These are phyloP conservation scores for Russula sp. DNA, from an alignment of 768 basidiomycete species.

Conservation along the genomic window DNA sequence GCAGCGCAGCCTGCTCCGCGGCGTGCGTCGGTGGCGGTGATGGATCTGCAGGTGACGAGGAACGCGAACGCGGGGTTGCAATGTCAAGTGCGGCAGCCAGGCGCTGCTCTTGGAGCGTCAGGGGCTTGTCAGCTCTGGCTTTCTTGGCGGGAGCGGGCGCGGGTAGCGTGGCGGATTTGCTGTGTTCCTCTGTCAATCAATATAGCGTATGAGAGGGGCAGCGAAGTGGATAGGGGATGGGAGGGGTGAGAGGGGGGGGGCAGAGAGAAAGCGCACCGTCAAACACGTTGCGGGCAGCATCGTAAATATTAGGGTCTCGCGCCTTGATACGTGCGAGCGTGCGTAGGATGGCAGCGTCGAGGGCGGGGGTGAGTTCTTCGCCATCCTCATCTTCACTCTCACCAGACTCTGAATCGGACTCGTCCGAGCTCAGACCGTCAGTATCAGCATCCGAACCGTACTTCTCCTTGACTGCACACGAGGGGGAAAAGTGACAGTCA, in stretches of 20 bases:
- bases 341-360: constrained; percentile 90
- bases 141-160: constrained; percentile 31
- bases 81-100: constrained; percentile 53
- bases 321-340: constrained; percentile 81
- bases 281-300: constrained; percentile 62
- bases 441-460: constrained; percentile 71
- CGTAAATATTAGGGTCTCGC: constrained; percentile 83
- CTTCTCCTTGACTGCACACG: constrained; percentile 71
- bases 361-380: constrained; percentile 86
- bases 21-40: constrained; percentile 56
- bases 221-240: background rate
- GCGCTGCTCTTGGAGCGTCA: constrained; percentile 70
- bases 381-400: constrained; percentile 93
- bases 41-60: constrained; percentile 36
- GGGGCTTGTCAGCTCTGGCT: constrained; percentile 63
- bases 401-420: constrained; percentile 63
- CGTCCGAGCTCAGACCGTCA: constrained; percentile 35
- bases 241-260: background rate
- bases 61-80: constrained; percentile 61
- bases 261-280: constrained; percentile 48
- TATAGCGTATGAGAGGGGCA: background rate
- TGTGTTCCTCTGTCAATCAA: constrained; percentile 53
- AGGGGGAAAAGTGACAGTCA: constrained; percentile 1
- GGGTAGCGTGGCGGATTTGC: constrained; percentile 38
- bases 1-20: constrained; percentile 70